Evolutionary conservation across 495 filamentous ascomycete genomes (phyloP).

Genomic region (Aspergillus steynii): DNA sequence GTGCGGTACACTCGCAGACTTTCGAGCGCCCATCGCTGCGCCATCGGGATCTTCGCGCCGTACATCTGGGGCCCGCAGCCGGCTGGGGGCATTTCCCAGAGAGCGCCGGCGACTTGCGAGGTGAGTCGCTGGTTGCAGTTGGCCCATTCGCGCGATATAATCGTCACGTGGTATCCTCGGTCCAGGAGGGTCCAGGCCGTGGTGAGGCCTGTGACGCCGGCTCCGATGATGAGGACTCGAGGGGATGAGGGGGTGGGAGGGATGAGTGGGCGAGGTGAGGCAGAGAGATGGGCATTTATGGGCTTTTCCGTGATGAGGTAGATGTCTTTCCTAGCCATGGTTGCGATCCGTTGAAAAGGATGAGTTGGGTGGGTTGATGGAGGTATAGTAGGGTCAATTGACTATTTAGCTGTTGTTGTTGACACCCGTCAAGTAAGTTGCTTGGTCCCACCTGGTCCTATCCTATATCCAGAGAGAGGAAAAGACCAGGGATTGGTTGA

Average conservation of each 20-base stretch:
- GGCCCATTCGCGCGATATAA: constrained; percentile 48
- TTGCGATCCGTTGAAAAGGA: not conserved
- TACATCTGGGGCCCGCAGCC: constrained; percentile 50
- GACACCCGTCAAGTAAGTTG: not conserved
- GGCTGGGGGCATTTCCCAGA: constrained; percentile 53
- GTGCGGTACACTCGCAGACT: constrained; percentile 43
- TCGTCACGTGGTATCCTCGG: constrained; percentile 48
- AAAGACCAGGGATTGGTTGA: not conserved
- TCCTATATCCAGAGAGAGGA: not conserved
- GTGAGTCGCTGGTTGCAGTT: constrained; percentile 41
- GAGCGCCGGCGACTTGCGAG: constrained; percentile 51
- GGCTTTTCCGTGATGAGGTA: not conserved
- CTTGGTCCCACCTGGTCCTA: not conserved
- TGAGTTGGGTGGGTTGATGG: not conserved
- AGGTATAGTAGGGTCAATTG: not conserved
- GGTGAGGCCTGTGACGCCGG: constrained; percentile 45
- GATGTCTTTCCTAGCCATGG: not conserved
- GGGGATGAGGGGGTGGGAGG: constrained; percentile 1
- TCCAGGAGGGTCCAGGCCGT: constrained; percentile 51
- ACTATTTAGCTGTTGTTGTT: not conserved
- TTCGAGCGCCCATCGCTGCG: constrained; percentile 46
- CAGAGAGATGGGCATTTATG: constrained; percentile 1
- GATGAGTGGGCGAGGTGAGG: not conserved
- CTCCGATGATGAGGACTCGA: constrained; percentile 42
- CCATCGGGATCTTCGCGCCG: constrained; percentile 36